These are phyloP conservation scores for Starmera pachycereana DNA, from an alignment of 805 yeast species.

Conservation along the genomic window DNA sequence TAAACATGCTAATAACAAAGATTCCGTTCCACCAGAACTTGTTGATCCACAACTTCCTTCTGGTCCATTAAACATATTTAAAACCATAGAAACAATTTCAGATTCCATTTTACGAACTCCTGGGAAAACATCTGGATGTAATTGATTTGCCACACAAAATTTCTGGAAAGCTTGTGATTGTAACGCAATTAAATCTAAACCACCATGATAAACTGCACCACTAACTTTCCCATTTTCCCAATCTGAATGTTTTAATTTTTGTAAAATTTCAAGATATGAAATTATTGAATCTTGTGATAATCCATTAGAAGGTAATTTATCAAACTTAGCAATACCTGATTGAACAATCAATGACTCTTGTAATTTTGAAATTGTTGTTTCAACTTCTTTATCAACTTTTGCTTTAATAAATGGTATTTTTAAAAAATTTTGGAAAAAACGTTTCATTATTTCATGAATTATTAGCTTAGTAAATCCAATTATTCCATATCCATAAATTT, in stretches of 20 bases:
- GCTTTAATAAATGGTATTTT: slow-evolving; percentile 41
- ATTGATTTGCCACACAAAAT: slow-evolving; percentile 83
- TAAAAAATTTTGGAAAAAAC: slow-evolving; percentile 23
- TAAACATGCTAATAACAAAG: slow-evolving; percentile 73
- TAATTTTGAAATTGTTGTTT: slow-evolving; percentile 33
- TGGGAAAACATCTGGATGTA: slow-evolving; percentile 96
- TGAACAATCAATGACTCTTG: slow-evolving; percentile 51
- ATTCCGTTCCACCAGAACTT: slow-evolving; percentile 94
- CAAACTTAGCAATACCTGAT: slow-evolving; percentile 35
- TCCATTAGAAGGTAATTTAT: slow-evolving; percentile 51
- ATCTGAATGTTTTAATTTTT: slow-evolving; percentile 49
- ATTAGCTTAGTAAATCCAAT: slow-evolving; percentile 18
- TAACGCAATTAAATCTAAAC: slow-evolving; percentile 58
- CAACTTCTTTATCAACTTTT: slow-evolving; percentile 54
- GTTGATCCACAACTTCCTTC: slow-evolving; percentile 61
- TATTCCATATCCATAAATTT: slow-evolving; percentile 30
- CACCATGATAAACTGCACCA: slow-evolving; percentile 97
- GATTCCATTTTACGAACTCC: slow-evolving; percentile 95
- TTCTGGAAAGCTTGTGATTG: slow-evolving; percentile 70
- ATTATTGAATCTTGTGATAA: slow-evolving; percentile 36
- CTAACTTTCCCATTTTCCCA: slow-evolving; percentile 85
- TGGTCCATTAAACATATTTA: slow-evolving; percentile 76
- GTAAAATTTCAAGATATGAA: slow-evolving; percentile 39
- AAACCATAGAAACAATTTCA: slow-evolving; percentile 87
- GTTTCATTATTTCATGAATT: slow-evolving; percentile 13